phyloP scores from a whole-genome alignment of 805 yeast species.

The Maudiozyma saulgeensis region DNA sequence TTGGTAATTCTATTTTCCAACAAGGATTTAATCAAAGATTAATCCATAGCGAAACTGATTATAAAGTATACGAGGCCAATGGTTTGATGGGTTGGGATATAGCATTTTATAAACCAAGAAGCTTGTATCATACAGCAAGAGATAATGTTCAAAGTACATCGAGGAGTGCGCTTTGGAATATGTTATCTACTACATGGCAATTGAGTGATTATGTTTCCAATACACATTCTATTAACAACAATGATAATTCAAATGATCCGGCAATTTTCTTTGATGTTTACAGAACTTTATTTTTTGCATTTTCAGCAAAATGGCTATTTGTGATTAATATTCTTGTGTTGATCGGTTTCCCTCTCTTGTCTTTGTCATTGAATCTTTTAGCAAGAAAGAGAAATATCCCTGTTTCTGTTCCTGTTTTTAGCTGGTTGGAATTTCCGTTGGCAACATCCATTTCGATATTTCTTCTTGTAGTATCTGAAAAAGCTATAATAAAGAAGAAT shows the following conservation, averaged over 20 bases:
- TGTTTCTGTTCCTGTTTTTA: conserved; percentile 32
- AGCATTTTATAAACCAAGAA: conserved; percentile 80
- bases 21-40: conserved; percentile 71
- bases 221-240: conserved; percentile 14
- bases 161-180: conserved; percentile 70
- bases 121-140: conserved; percentile 67
- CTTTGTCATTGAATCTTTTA: conserved; percentile 40
- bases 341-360: conserved; percentile 44
- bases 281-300: conserved; percentile 45
- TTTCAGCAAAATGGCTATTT: conserved; percentile 42
- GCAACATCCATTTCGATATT: conserved; percentile 40
- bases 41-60: conserved; percentile 79
- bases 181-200: conserved; percentile 66
- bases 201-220: conserved; percentile 39
- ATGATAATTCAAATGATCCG: conserved; percentile 21
- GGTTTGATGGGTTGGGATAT: conserved; percentile 83
- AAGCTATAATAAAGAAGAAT: conserved; percentile 35
- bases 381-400: conserved; percentile 40
- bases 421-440: conserved; percentile 50
- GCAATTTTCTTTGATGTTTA: conserved; percentile 61
- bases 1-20: conserved; percentile 72
- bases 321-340: conserved; percentile 45
- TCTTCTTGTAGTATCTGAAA: conserved; percentile 29
- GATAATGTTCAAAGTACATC: conserved; percentile 61
- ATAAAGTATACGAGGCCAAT: conserved; percentile 52